phyloP scores from a whole-genome alignment of 768 basidiomycete genomes.

The Mycena vulgaris region DNA sequence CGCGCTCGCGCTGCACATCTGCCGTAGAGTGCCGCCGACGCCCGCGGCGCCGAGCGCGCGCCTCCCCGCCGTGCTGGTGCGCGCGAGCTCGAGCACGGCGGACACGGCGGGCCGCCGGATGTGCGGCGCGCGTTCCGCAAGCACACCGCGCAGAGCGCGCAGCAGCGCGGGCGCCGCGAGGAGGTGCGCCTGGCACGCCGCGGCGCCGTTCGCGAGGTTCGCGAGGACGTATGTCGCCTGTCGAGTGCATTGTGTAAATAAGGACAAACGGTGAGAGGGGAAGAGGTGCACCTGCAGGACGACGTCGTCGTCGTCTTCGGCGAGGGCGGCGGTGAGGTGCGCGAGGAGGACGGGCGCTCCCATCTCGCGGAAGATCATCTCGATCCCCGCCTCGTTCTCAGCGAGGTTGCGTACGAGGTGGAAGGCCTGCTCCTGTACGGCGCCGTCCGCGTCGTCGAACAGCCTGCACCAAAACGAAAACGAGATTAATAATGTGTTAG shows the following conservation, averaged over 20 bases:
- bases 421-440: conserved; percentile 80
- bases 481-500: background rate
- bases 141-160: conserved; percentile 65
- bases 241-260: background rate
- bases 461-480: conserved; percentile 66
- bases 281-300: no score
- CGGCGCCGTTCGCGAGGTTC: conserved; percentile 76
- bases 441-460: conserved; percentile 65
- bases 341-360: conserved; percentile 61
- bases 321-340: conserved; percentile 64
- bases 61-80: conserved; percentile 50
- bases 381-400: conserved; percentile 75
- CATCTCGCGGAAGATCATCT: conserved; percentile 71
- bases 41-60: conserved; percentile 56
- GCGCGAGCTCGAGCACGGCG: conserved; percentile 72
- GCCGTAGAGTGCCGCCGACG: conserved; percentile 57
- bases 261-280: conserved; percentile 52
- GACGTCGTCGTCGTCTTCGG: conserved; percentile 67
- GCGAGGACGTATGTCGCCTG: conserved; percentile 74
- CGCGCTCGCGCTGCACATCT: conserved; percentile 60
- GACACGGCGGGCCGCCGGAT: conserved; percentile 73
- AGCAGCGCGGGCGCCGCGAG: conserved; percentile 71
- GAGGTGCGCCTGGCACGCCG: conserved; percentile 60
- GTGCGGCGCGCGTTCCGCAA: conserved; percentile 72
- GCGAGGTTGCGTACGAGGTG: conserved; percentile 78